These are phyloP conservation scores for Trichomonas vaginalis DNA, from an alignment of 208 protist genomes.

Conservation along the genomic window DNA sequence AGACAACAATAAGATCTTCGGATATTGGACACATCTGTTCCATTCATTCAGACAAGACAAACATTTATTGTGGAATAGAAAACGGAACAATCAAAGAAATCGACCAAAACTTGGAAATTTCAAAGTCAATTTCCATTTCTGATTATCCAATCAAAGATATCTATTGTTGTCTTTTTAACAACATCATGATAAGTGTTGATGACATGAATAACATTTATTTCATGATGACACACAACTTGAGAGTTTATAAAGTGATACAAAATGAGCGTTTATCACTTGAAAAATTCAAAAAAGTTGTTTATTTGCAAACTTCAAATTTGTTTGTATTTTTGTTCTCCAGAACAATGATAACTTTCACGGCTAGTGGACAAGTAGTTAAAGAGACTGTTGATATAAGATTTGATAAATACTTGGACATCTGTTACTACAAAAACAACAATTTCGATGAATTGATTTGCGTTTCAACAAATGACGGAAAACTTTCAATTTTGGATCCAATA, in stretches of 20 bases:
- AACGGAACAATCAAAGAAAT: neutral
- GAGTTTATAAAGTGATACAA: neutral
- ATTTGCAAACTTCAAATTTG: neutral
- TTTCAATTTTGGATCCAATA: neutral
- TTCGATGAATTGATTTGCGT: neutral
- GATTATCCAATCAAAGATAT: neutral
- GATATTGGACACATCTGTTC: neutral
- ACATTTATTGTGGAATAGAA: neutral
- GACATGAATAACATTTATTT: neutral
- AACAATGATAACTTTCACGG: neutral
- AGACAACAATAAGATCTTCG: neutral
- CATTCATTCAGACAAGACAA: neutral
- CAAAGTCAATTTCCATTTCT: neutral
- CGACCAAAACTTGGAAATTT: neutral
- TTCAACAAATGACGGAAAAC: neutral
- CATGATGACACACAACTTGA: neutral
- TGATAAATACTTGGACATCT: neutral
- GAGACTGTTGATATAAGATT: neutral
- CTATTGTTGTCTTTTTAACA: neutral
- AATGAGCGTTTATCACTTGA: neutral
- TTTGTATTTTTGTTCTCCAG: neutral
- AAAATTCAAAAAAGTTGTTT: neutral
- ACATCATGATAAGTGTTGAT: neutral
- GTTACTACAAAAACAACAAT: neutral
- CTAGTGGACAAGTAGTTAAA: neutral